Conservation (phyloP, 2,329 filamentous ascomycete genomes). For the Colletotrichum lupini region DNA sequence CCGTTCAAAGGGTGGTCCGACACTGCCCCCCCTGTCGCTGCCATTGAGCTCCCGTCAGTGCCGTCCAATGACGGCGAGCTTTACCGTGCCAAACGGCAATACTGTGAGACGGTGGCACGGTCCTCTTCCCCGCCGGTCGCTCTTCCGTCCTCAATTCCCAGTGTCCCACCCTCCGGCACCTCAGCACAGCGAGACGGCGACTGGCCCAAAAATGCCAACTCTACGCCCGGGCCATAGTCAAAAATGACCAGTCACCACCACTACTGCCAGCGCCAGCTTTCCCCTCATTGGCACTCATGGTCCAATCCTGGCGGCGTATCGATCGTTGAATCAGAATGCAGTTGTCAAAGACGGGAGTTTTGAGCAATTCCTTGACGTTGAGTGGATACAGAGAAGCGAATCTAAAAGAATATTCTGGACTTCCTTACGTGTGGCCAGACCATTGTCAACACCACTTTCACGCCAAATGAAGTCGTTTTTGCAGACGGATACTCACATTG, state of each 20-base stretch:
- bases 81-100: conserved; percentile 27
- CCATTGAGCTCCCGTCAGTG: neutral
- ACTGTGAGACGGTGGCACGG: conserved; percentile 7
- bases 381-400: neutral
- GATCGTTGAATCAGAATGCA: neutral
- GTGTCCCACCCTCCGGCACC: neutral
- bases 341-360: neutral
- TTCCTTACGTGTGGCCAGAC: neutral
- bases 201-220: neutral
- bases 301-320: neutral
- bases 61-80: conserved; percentile 22
- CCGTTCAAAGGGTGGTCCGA: conserved; percentile 52
- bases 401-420: neutral
- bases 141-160: conserved; percentile 5
- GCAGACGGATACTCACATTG: neutral
- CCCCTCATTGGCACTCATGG: neutral
- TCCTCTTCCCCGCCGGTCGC: conserved; percentile 4
- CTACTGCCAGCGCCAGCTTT: neutral
- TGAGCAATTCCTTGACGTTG: neutral
- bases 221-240: conserved; percentile 26
- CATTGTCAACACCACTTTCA: neutral
- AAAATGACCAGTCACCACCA: conserved; percentile 30
- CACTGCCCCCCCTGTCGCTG: conserved; percentile 31
- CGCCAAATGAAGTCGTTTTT: neutral
- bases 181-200: neutral